Percentiles rank a stretch among this genome's conserved stretches.
Evolutionary conservation across 148 eudicot species (phyloP).

Genomic region (Chenopodium quinoa): DNA sequence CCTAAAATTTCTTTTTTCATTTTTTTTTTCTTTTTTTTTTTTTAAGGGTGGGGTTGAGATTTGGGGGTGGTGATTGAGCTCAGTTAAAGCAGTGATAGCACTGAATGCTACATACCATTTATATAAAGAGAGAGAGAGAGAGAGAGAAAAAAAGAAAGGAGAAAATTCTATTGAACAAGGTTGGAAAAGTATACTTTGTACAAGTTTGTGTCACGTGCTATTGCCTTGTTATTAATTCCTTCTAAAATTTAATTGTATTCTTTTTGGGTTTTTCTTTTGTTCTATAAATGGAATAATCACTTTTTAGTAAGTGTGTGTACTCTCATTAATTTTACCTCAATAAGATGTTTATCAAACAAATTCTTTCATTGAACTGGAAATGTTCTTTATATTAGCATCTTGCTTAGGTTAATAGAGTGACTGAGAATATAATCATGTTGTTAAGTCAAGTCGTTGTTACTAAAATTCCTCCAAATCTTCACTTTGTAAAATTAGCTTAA

Average conservation of each 20-base stretch:
- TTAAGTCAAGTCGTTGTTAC: not conserved
- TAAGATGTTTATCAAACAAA: no score
- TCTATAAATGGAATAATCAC: not conserved
- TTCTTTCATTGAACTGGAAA: not conserved
- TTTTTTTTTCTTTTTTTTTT: not conserved
- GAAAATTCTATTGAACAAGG: not conserved
- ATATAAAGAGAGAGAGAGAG: conserved; percentile 3
- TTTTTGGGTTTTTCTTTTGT: not conserved
- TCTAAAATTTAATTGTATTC: not conserved
- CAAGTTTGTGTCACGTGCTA: conserved; percentile 14
- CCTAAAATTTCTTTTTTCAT: conserved; percentile 28
- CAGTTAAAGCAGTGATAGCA: conserved; percentile 10
- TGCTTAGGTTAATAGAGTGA: not conserved
- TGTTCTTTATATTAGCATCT: not conserved
- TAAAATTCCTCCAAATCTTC: no score
- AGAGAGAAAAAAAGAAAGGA: not conserved
- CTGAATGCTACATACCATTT: not conserved
- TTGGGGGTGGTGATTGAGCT: not conserved
- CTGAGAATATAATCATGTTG: not conserved
- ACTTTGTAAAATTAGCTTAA: no score
- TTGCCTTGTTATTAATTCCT: not conserved
- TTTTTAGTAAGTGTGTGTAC: not conserved
- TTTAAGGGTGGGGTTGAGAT: not conserved
- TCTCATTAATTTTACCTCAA: not conserved
- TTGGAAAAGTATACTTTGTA: not conserved